A percentile compares a stretch with the other conserved stretches of the same genome.
These are phyloP conservation scores for Cytauxzoon felis DNA, from an alignment of 169 alveolate species.

Conservation along the genomic window DNA sequence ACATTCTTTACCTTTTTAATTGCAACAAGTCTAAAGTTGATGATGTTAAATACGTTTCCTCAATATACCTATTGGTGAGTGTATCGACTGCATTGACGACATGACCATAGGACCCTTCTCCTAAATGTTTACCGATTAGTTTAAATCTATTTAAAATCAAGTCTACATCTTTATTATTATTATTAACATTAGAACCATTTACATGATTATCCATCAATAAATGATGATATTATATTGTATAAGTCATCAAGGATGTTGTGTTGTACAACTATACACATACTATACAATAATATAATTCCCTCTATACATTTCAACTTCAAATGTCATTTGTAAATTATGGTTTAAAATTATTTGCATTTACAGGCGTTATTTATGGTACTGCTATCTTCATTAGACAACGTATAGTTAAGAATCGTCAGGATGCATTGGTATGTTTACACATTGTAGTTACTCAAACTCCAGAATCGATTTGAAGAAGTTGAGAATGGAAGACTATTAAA, in stretches of 20 bases:
- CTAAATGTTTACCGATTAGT: conserved; percentile 81
- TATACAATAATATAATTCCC: no score
- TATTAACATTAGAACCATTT: no score
- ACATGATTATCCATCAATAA: no score
- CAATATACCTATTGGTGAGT: conserved; percentile 57
- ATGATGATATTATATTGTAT: no score
- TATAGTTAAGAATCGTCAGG: conserved; percentile 18
- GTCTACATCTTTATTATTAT: conserved; percentile 36
- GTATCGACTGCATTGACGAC: conserved; percentile 90
- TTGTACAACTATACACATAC: no score
- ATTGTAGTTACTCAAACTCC: not conserved
- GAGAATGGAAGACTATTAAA: conserved; percentile 44
- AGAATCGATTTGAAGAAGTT: conserved; percentile 41
- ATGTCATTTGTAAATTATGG: no score
- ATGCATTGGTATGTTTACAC: conserved; percentile 27
- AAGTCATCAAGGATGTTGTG: no score
- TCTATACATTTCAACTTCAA: no score
- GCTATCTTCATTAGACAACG: conserved; percentile 7
- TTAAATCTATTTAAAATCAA: conserved; percentile 61
- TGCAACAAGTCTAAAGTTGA: conserved; percentile 77
- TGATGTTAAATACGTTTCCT: conserved; percentile 58
- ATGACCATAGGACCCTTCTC: conserved; percentile 97
- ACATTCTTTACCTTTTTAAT: conserved; percentile 85
- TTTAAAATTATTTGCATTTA: conserved; percentile 13
- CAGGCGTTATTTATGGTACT: not conserved